Percentiles rank a stretch among this genome's conserved stretches.
These are phyloP conservation scores for Pseudotsuga menziesii DNA, from an alignment of 75 land plant species.

Conservation along the genomic window DNA sequence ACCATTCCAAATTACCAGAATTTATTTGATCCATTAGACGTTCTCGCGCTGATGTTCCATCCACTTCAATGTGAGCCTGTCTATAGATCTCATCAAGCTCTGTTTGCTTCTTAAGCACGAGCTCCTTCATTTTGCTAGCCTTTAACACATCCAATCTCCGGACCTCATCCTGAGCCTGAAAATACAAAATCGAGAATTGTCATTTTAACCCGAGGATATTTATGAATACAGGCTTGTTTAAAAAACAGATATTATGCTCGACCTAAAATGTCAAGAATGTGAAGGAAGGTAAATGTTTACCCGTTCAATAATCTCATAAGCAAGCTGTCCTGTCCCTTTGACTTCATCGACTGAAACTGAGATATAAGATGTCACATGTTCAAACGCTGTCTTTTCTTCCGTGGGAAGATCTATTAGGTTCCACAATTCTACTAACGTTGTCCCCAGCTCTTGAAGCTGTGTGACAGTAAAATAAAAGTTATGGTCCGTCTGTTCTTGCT, in stretches of 20 bases:
- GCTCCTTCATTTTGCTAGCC: conserved; percentile 73
- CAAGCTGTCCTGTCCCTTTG: conserved; percentile 15
- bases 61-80: conserved; percentile 47
- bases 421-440: conserved; percentile 23
- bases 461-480: not conserved
- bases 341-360: conserved; percentile 12
- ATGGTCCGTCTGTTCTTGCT: not conserved
- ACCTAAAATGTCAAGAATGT: not conserved
- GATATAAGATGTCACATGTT: conserved; percentile 19
- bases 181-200: not conserved
- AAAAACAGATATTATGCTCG: no score
- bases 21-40: conserved; percentile 44
- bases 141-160: conserved; percentile 49
- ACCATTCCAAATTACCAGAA: conserved; percentile 31
- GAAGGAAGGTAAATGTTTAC: not conserved
- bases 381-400: conserved; percentile 15
- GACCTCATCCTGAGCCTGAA: conserved; percentile 56
- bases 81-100: conserved; percentile 62
- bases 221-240: no score
- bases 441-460: conserved; percentile 23
- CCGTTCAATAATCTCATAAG: conserved; percentile 21
- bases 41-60: conserved; percentile 31
- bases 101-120: conserved; percentile 49
- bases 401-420: conserved; percentile 22
- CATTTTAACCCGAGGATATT: no score